Base-by-base conservation (phyloP, 306 rosid species). In the Prunus persica region DNA sequence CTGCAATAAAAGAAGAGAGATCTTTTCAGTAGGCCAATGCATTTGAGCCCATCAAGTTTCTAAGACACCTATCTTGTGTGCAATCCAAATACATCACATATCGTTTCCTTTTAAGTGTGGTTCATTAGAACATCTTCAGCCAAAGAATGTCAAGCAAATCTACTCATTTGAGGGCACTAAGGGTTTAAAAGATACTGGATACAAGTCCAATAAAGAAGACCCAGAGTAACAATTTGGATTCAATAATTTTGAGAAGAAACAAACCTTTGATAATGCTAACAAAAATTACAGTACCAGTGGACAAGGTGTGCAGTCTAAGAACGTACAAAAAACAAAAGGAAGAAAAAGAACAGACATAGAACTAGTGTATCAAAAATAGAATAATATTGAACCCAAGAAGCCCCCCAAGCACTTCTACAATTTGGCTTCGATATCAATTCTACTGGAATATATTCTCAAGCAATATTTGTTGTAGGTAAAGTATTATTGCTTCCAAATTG, bases 1-100 rank as follows among this genome's bases (percentile, higher is more conserved):
- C 98, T 92, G 95, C 86, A 90, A 84, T 13, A 28, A 64, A 81
- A 54, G 66, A 74, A 61, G 57, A 82, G n/a, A 58, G 13, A 25
- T 78, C 67, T 69, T 70, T 11, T 62, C 52, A 70, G 45, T 49
- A 62, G 13, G 51, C 22, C 51, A 46, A 18, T 52, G 19, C 47
- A 20, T 56, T 57, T 52, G 46, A 15, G 63, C 18, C 5, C n/a
- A 79, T 55, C 50, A 57, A 22, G 4, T n/a, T 27, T 30, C 30
- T 18, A 64, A 70, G 54, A 63, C 14, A 45, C 19, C 67, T 62
- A 57, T 5, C 34, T 2, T 46, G 32, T 73, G 38, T 11, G 32
- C 24, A 27, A 60, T 74, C 32, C 78, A 43, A 18, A 27, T 74
- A 16, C 47, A 58, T 60, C 30, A 67, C 67, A 70, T 19, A 28